Conservation (phyloP, 202 grass and related monocot species). For the Setaria italica region DNA sequence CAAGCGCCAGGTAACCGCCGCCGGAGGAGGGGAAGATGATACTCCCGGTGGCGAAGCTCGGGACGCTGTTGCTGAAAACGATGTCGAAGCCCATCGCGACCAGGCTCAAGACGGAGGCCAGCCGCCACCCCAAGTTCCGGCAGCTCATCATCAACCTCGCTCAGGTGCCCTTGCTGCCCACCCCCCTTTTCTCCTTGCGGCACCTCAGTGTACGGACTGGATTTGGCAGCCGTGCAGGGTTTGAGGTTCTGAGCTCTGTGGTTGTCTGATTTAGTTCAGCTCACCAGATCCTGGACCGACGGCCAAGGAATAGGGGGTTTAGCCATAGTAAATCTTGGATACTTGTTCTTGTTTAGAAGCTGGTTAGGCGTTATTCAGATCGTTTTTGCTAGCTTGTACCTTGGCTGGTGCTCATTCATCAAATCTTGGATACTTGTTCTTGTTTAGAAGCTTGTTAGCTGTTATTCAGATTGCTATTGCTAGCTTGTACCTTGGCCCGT, state of each 20-base stretch:
- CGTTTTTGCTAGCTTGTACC: not conserved
- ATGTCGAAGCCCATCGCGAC: slow-evolving; percentile 68
- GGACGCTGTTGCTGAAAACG: slow-evolving; percentile 68
- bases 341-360: slow-evolving; percentile 15
- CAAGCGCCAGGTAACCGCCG: not conserved
- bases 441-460: not conserved
- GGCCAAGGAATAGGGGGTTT: not conserved
- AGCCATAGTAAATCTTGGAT: not conserved
- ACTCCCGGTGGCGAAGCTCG: slow-evolving; percentile 76
- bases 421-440: slow-evolving; percentile 23
- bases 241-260: not conserved
- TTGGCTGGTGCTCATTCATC: not conserved
- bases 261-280: not conserved
- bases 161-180: slow-evolving; percentile 53
- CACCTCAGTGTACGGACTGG: not conserved
- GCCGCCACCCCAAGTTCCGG: slow-evolving; percentile 71
- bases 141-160: slow-evolving; percentile 76
- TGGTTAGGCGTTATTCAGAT: not conserved
- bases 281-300: not conserved
- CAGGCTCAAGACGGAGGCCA: slow-evolving; percentile 74
- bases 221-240: not conserved
- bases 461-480: not conserved
- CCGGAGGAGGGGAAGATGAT: slow-evolving; percentile 56
- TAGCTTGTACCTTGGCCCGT: not conserved
- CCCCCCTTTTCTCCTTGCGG: not conserved